These are phyloP conservation scores for Cladosporium velox DNA, from an alignment of 2,329 filamentous ascomycete species.

Conservation along the genomic window DNA sequence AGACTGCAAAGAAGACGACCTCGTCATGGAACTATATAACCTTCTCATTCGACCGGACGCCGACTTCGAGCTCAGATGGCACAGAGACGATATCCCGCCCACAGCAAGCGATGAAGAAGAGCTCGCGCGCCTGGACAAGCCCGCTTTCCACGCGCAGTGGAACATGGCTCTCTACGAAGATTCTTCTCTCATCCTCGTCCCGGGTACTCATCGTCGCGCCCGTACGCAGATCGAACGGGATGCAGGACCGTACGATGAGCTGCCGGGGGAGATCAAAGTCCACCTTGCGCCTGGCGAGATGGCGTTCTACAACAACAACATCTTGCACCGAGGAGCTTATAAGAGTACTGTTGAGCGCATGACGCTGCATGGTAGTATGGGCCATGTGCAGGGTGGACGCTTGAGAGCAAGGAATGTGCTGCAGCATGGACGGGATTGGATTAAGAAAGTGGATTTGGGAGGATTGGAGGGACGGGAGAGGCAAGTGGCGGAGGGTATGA, in stretches of 20 bases:
- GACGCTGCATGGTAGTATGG: slow-evolving; percentile 25
- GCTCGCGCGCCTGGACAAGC: slow-evolving; percentile 57
- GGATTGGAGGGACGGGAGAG: slow-evolving; percentile 14
- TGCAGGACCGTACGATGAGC: slow-evolving; percentile 65
- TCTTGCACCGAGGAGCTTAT: slow-evolving; percentile 73
- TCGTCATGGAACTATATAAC: slow-evolving; percentile 89
- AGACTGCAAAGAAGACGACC: slow-evolving; percentile 51
- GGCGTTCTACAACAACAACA: slow-evolving; percentile 90
- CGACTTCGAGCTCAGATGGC: slow-evolving; percentile 78
- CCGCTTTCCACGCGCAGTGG: slow-evolving; percentile 79
- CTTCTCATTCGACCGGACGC: slow-evolving; percentile 72
- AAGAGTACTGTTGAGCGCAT: slow-evolving; percentile 56
- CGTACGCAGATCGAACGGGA: slow-evolving; percentile 68
- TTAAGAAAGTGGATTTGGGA: slow-evolving; percentile 21
- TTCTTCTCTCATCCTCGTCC: slow-evolving; percentile 71
- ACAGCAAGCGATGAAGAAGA: slow-evolving; percentile 68
- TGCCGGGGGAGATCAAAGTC: slow-evolving; percentile 68
- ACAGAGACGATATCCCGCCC: slow-evolving; percentile 78
- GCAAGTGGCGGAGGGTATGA: slow-evolving; percentile 22
- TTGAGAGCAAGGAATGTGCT: slow-evolving; percentile 24
- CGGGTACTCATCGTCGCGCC: slow-evolving; percentile 71
- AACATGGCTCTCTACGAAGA: slow-evolving; percentile 82
- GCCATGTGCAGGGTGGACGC: slow-evolving; percentile 22
- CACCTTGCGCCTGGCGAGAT: slow-evolving; percentile 71
- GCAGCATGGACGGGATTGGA: slow-evolving; percentile 24